A percentile compares a stretch with the other conserved stretches of the same genome.
Conservation (phyloP, 176 grass and related monocot genomes). For the Phoenix roebelenii region DNA sequence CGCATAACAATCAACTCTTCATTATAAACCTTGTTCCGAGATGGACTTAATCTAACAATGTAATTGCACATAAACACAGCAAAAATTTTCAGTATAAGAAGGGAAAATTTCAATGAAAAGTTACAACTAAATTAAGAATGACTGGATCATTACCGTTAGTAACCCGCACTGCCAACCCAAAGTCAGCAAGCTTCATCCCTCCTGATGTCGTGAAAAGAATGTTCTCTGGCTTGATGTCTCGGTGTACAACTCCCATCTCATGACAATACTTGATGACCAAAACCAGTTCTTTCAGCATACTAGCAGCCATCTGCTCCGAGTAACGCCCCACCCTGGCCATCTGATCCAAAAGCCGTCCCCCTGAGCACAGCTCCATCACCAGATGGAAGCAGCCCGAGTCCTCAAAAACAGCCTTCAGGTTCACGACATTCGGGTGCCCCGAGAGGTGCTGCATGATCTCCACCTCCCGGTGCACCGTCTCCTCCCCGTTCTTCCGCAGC, state of each 20-base stretch:
- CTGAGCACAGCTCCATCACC: slow-evolving; percentile 81
- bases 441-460: slow-evolving; percentile 99
- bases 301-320: slow-evolving; percentile 55
- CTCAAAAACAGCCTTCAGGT: slow-evolving; percentile 80
- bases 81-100: neutral
- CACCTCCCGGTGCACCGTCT: slow-evolving; percentile 89
- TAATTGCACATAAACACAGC: too few relatives aligned
- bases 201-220: slow-evolving; percentile 64
- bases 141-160: slow-evolving; percentile 44
- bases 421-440: slow-evolving; percentile 79
- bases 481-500: slow-evolving; percentile 67
- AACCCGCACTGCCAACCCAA: slow-evolving; percentile 72
- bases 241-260: slow-evolving; percentile 86
- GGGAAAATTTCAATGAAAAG: neutral
- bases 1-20: too few relatives aligned
- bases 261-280: slow-evolving; percentile 81
- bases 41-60: too few relatives aligned
- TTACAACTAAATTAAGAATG: neutral
- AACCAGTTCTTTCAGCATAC: slow-evolving; percentile 59
- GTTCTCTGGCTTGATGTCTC: slow-evolving; percentile 94
- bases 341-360: slow-evolving; percentile 60
- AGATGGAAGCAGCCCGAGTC: slow-evolving; percentile 63
- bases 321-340: slow-evolving; percentile 39
- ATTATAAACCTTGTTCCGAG: too few relatives aligned
- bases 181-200: slow-evolving; percentile 75